phyloP scores from a whole-genome alignment of 441 rosid species.

The Omphalea diandra region DNA sequence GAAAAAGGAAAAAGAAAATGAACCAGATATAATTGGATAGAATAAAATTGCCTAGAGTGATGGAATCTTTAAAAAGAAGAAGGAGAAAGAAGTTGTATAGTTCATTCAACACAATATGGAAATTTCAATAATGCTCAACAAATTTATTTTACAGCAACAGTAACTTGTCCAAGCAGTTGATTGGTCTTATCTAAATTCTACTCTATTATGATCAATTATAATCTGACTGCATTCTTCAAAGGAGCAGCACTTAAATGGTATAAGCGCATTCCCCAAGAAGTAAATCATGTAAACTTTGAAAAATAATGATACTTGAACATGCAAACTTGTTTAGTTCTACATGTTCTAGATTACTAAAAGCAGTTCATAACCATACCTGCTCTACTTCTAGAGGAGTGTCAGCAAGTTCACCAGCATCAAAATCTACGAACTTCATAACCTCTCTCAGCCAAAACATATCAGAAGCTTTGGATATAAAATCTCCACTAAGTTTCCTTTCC shows the following conservation, averaged over 20 bases:
- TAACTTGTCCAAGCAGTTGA: neutral
- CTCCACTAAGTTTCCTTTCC: constrained; percentile 78
- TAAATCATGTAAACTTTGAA: neutral
- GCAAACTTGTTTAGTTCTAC: neutral
- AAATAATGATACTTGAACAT: neutral
- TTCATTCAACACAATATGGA: neutral
- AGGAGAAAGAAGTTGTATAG: neutral
- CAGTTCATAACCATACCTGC: constrained; percentile 40
- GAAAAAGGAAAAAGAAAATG: neutral
- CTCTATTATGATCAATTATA: neutral
- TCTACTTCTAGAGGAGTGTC: constrained; percentile 31
- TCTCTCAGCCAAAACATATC: constrained; percentile 65
- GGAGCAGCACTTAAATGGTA: neutral
- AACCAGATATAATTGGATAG: neutral
- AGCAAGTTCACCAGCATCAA: constrained; percentile 28
- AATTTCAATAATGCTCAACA: neutral
- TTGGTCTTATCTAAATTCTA: neutral
- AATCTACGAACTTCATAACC: constrained; percentile 36
- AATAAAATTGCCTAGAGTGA: neutral
- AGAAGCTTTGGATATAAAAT: constrained; percentile 74
- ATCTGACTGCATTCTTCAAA: neutral
- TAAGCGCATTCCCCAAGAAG: neutral
- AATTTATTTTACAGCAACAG: neutral
- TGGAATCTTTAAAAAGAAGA: neutral
- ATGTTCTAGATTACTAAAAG: neutral